Conservation (phyloP, 805 yeast genomes). For the Lachancea quebecensis region DNA sequence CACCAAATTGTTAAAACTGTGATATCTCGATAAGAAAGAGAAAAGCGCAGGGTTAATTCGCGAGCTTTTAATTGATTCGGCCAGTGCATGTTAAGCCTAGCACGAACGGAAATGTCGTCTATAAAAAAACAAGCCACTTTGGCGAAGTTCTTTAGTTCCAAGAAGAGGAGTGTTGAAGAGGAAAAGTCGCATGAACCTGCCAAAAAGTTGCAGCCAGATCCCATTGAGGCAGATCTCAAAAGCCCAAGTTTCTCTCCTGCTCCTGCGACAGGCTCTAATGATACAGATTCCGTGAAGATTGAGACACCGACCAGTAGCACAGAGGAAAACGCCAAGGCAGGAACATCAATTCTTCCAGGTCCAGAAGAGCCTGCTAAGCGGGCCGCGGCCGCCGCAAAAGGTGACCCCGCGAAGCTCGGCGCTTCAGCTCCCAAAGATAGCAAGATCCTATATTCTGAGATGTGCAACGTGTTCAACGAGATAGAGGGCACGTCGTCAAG, state of each 20-base stretch:
- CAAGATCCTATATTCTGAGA: conserved; percentile 31
- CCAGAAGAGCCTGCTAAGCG: neutral
- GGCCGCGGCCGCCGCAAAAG: conserved; percentile 1
- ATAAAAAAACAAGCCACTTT: conserved; percentile 26
- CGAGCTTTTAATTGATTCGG: neutral
- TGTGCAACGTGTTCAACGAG: conserved; percentile 61
- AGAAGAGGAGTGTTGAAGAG: conserved; percentile 12
- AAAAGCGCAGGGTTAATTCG: too few species aligned
- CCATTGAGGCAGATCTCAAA: neutral
- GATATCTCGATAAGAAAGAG: too few species aligned
- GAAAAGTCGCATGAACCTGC: neutral
- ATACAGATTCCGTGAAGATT: too few species aligned
- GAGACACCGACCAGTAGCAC: too few species aligned
- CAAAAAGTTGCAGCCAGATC: neutral
- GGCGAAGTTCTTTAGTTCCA: conserved; percentile 27
- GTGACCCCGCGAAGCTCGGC: neutral
- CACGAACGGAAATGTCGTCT: conserved; percentile 3
- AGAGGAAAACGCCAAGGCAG: too few species aligned
- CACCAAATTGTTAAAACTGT: too few species aligned
- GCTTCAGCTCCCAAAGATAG: conserved; percentile 3
- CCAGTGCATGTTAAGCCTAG: conserved; percentile 2
- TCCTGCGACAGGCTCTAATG: neutral
- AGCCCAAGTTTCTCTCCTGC: neutral
- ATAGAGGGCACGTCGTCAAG: conserved; percentile 79
- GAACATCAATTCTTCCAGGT: too few species aligned